Evolutionary conservation across 108 stramenopile genomes (phyloP), one percentile per base, ranked within the genome.

Genomic region (Schizochytrium sp.): DNA sequence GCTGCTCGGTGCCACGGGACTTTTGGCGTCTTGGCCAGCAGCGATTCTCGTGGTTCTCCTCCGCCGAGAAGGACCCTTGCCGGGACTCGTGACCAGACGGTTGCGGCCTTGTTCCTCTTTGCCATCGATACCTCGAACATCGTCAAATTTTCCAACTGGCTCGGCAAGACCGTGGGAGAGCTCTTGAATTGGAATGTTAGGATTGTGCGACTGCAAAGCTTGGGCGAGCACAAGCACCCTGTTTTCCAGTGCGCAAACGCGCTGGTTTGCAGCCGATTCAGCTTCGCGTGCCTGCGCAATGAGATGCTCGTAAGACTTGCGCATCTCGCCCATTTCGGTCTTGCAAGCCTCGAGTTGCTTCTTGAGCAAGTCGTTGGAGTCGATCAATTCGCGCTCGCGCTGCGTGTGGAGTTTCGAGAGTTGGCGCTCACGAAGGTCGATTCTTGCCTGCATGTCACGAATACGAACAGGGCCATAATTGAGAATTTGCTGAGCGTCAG

Each of bases 401-500:
- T 53, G 45, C n/a, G 45, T 47, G 48, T 53, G 51, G 6, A 53
- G 45, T 23, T 3, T 16, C 10, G 51, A 53, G 48, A 83, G 48
- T 12, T 83, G 45, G 19, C 51, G 19, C 48, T 83, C 76, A 4
- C 76, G 51, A 0, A 83, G 45, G 51, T 53, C 45, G 25, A 83
- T 47, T 23, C 48, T 83, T 14, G 45, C 76, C 51, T 83, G 48
- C 76, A 83, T 83, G 51, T 45, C 48, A 23, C 51, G 76, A 23
- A 83, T 83, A 25, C 51, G 45, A 6, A 53, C 51, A 12, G 76
- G 76, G 51, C 76, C 76, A 4, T 83, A 83, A 23, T 8, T 23
- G 25, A 83, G 51, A 12, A 91, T 43, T 29, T 91, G 88, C 60
- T 89, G 69, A 6, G 88, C 87, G 10, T 76, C 44, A 0, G 91